Base-by-base conservation (phyloP, 140 eudicot species). In the Flaveria floridana region DNA sequence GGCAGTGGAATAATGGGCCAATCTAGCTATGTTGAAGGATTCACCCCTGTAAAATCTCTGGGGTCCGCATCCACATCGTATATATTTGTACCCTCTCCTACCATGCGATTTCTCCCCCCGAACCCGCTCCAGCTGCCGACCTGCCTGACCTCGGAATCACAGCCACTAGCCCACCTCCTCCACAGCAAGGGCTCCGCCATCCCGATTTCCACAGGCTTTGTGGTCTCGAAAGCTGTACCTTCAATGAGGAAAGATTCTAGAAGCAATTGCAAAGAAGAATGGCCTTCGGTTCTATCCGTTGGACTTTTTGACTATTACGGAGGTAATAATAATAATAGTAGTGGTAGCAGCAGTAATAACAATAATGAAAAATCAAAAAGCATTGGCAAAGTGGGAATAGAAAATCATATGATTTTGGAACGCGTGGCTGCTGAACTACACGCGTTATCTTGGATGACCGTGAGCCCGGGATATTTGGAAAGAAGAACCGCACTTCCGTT, bases 391-490 rank as follows among this genome's bases (percentile, higher is more conserved):
- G 37, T 73, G 13, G 91, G 82, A 70, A 70, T 77, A 30, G 99
- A 88, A 73, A 86, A 82, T 21, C 87, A 87, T 77, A 15, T 86
- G 75, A 85, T 89, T 65, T 86, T 95, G 3, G 97, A 95, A 56
- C 76, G 88, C 3, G 84, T 91, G 75, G 96, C 96, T 7, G 97
- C 99, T 18, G 99, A 95, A 66, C 84, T 95, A 57, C 95, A 95
- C 67, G 97, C 99, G 30, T 77, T 95, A 56, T 95, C 99, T 2
- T 95, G 99, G 99, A 85, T 95, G 99, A 95, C 99, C 0, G 92
- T 86, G 15, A 95, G 99, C 63, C 99, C 99, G 2, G 95, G 90
- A 1, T 95, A 95, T 77, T 75, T 89, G 76, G 97, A 95, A 67
- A 83, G 99, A 74, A 84, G 99, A 79, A 85, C 91, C 0, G 86